phyloP scores from a whole-genome alignment of 2,329 filamentous ascomycete genomes.

The Alternaria panax region DNA sequence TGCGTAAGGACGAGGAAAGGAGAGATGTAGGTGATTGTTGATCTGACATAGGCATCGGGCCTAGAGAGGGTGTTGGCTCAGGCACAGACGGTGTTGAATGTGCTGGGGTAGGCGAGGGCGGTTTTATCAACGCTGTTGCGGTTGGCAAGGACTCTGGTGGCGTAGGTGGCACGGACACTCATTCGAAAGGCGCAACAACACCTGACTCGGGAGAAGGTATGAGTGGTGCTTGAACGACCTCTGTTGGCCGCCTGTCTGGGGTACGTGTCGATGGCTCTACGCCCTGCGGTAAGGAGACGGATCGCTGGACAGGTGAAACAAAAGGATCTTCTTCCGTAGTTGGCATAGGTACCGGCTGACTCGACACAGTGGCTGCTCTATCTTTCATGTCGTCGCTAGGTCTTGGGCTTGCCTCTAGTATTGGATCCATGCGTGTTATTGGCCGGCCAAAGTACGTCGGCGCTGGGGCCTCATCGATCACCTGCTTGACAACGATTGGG shows the following conservation, averaged over 20 bases:
- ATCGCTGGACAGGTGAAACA: background rate
- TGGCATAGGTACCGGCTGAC: background rate
- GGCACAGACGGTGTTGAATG: background rate
- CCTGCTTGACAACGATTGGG: background rate
- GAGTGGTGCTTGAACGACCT: background rate
- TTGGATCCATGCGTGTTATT: conserved; percentile 1
- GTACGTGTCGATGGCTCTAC: background rate
- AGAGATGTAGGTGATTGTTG: background rate
- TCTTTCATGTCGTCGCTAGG: conserved; percentile 7
- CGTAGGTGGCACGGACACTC: background rate
- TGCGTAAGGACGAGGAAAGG: background rate
- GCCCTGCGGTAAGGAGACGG: background rate
- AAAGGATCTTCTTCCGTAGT: background rate
- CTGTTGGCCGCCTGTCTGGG: background rate
- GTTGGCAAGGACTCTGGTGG: background rate
- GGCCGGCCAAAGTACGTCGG: background rate
- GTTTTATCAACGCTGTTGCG: background rate
- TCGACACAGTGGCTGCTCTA: background rate
- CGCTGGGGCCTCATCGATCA: background rate
- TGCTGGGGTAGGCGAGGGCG: background rate
- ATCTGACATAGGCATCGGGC: background rate
- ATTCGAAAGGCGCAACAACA: background rate
- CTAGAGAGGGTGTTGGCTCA: background rate
- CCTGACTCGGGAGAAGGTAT: background rate
- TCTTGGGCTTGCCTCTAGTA: conserved; percentile 13